These are phyloP conservation scores for Drechslera avenae DNA, from an alignment of 2,329 filamentous ascomycete species.

Conservation along the genomic window DNA sequence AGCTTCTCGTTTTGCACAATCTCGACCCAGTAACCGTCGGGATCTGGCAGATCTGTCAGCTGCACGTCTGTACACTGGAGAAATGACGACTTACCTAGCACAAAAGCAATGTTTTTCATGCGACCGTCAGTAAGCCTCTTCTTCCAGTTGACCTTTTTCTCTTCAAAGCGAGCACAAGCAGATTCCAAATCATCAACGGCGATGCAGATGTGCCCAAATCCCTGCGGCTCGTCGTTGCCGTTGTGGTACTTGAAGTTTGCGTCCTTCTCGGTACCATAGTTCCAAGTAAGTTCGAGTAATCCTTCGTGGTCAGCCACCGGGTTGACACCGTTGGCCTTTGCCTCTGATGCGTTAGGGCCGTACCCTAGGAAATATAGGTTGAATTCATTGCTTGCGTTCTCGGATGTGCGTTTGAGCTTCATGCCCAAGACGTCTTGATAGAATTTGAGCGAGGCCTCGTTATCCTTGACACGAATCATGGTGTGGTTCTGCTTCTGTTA, in stretches of 20 bases:
- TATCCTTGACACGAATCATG: constrained; percentile 88
- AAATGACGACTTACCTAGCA: constrained; percentile 61
- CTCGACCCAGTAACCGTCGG: constrained; percentile 84
- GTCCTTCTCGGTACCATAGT: constrained; percentile 83
- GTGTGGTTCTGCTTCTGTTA: constrained; percentile 70
- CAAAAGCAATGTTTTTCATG: constrained; percentile 93
- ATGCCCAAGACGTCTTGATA: constrained; percentile 84
- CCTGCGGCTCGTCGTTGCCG: constrained; percentile 88
- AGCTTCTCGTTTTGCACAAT: constrained; percentile 78
- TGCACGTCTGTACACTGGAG: background rate
- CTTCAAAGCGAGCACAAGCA: constrained; percentile 85
- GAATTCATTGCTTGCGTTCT: constrained; percentile 74
- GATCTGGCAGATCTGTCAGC: constrained; percentile 50
- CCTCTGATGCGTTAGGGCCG: constrained; percentile 53
- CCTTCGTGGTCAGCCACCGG: constrained; percentile 75
- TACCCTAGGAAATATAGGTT: constrained; percentile 95
- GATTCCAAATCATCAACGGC: constrained; percentile 87
- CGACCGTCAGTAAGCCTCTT: constrained; percentile 88
- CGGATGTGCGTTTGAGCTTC: constrained; percentile 74
- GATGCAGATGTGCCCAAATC: constrained; percentile 91
- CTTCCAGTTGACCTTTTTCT: constrained; percentile 84
- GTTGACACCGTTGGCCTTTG: constrained; percentile 61
- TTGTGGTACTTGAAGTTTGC: constrained; percentile 85
- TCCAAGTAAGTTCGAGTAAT: constrained; percentile 87
- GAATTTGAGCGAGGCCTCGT: constrained; percentile 54